These are phyloP conservation scores for Pythium pyrilobum DNA, from an alignment of 352 stramenopile genomes.

Conservation along the genomic window DNA sequence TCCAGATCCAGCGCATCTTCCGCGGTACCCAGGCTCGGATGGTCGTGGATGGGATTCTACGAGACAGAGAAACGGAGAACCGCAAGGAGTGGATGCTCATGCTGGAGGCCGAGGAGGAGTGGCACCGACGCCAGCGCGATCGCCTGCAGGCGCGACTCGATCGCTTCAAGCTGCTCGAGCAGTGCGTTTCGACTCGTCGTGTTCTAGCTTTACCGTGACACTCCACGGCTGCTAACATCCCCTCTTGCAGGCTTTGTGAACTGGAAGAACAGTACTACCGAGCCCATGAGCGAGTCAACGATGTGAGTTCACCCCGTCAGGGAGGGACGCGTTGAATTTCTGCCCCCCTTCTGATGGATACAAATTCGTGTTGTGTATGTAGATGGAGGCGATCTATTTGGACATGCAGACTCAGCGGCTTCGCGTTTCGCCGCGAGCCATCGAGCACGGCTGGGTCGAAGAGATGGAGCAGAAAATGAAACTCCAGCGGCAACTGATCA, in stretches of 20 bases:
- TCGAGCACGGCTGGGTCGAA: conserved; percentile 78
- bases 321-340: background rate
- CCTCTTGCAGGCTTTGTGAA: conserved; percentile 37
- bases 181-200: too few relatives aligned
- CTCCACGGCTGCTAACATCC: background rate
- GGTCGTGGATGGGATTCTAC: conserved; percentile 32
- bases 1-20: conserved; percentile 67
- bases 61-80: conserved; percentile 55
- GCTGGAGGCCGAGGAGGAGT: conserved; percentile 66
- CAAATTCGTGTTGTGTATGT: background rate
- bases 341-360: background rate
- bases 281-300: conserved; percentile 51
- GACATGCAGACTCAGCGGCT: conserved; percentile 77
- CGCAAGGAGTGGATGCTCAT: conserved; percentile 64
- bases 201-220: too few relatives aligned
- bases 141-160: conserved; percentile 46
- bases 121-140: conserved; percentile 52
- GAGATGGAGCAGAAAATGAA: conserved; percentile 79
- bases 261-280: conserved; percentile 63
- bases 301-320: conserved; percentile 37
- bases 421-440: conserved; percentile 65
- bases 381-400: conserved; percentile 79
- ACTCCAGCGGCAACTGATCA: conserved; percentile 51
- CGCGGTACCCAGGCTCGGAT: conserved; percentile 44
- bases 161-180: conserved; percentile 43